Conservation (phyloP, 2,329 filamentous ascomycete genomes). For the Trichoderma sp. region DNA sequence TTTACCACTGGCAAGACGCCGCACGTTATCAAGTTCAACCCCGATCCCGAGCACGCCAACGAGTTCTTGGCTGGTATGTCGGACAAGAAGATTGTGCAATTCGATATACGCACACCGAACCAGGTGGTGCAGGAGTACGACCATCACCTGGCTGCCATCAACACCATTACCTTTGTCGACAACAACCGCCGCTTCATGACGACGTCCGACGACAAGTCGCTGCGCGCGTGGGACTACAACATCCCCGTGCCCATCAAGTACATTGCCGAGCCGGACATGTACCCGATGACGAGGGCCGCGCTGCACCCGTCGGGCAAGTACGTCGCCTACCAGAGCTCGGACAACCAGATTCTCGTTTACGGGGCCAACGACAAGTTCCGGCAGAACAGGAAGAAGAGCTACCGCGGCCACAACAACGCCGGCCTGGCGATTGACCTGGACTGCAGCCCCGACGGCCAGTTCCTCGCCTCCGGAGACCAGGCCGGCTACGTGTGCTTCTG, state of each 20-base stretch:
- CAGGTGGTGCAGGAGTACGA: constrained; percentile 96
- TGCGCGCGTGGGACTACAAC: constrained; percentile 97
- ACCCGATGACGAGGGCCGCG: constrained; percentile 83
- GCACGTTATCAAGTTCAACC: constrained; percentile 93
- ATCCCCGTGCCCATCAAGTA: constrained; percentile 99
- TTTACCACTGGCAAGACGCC: constrained; percentile 95
- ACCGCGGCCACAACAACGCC: constrained; percentile 92
- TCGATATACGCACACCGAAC: constrained; percentile 76
- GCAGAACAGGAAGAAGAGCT: constrained; percentile 96
- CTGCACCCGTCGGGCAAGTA: constrained; percentile 90
- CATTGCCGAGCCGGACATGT: constrained; percentile 98
- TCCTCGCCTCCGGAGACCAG: constrained; percentile 83
- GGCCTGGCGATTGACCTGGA: constrained; percentile 90
- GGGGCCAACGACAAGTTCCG: constrained; percentile 93
- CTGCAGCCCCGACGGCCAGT: constrained; percentile 88
- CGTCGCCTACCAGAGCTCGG: constrained; percentile 87
- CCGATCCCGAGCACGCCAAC: constrained; percentile 71
- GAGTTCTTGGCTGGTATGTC: constrained; percentile 97
- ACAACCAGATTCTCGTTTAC: constrained; percentile 97
- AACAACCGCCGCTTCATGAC: constrained; percentile 95
- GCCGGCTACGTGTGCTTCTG: constrained; percentile 93
- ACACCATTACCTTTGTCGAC: constrained; percentile 96
- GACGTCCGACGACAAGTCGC: constrained; percentile 93
- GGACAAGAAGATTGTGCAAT: constrained; percentile 98
- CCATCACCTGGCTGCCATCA: constrained; percentile 95